Base-by-base conservation (phyloP, 2,329 filamentous ascomycete species). In the Trichophyton schoenleinii region DNA sequence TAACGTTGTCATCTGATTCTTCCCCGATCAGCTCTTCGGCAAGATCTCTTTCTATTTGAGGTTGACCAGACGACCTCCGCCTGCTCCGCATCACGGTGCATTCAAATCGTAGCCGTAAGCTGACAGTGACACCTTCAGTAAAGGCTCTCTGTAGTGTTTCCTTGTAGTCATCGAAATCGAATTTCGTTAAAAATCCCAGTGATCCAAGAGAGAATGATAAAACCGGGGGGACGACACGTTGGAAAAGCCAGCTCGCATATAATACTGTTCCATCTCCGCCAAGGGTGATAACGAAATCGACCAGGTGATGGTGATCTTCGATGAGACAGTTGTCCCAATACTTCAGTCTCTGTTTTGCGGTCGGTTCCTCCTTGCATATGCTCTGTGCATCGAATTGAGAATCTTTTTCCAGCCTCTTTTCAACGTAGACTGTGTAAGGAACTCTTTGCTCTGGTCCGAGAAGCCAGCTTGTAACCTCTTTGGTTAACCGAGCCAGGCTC, bases 241-340 rank as follows among this genome's bases (percentile, higher is more conserved):
- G 94, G 72, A 99, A 99, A 0, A 99, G 80, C 91, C 92, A 97
- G 70, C 90, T 95, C 3, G 92, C 89, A 70, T 96, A 97, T 9
- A 99, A 79, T 5, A 99, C 92, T 0, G 94, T 99, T n/a, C 94
- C 94, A 71, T 99, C 94, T 11, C 94, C 94, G 57, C 91, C 91
- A 2, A 96, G 81, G 0, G 92, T 95, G 55, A 99, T 84, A 59
- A 95, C 86, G 69, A 99, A 95, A 74, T 99, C 94, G 70, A 97
- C 96, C 0, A 84, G 87, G 68, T 96, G 90, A 3, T 92, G 92
- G 63, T 86, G 82, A 46, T 84, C 80, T 57, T 81, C 81, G 67
- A 91, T 95, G 70, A 96, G 85, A 60, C 86, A 80, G 63, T 88
- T 84, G 52, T 87, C 86, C 94, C 94, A 99, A 73, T 87, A 95